Percentiles rank a stretch among this genome's conserved stretches.
Conservation (phyloP, 2,329 filamentous ascomycete species). For the Cadophora malorum region DNA sequence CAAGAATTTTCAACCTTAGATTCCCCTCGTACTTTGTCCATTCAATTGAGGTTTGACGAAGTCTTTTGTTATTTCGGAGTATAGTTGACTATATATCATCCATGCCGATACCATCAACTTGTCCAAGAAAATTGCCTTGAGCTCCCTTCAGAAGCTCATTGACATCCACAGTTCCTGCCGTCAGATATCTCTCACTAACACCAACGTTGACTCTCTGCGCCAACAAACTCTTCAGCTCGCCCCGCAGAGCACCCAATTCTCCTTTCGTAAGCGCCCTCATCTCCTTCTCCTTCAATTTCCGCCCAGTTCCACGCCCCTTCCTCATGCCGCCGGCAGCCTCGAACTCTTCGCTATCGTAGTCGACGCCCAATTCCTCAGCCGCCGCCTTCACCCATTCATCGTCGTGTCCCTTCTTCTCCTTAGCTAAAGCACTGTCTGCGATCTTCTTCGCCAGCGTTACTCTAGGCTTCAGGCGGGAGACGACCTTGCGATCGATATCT, state of each 20-base stretch:
- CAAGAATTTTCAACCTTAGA: neutral
- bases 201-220: slow-evolving; percentile 81
- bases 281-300: slow-evolving; percentile 77
- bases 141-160: slow-evolving; percentile 70
- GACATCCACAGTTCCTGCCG: slow-evolving; percentile 83
- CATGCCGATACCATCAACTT: slow-evolving; percentile 45
- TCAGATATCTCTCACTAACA: slow-evolving; percentile 86
- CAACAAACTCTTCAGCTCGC: slow-evolving; percentile 75
- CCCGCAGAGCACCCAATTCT: slow-evolving; percentile 73
- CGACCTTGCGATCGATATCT: slow-evolving; percentile 81
- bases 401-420: slow-evolving; percentile 84
- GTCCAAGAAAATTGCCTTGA: slow-evolving; percentile 56
- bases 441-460: slow-evolving; percentile 85
- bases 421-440: slow-evolving; percentile 81
- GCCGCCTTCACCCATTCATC: slow-evolving; percentile 84
- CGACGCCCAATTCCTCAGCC: slow-evolving; percentile 91
- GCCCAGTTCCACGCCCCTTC: slow-evolving; percentile 73
- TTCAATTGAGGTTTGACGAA: neutral
- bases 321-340: slow-evolving; percentile 64
- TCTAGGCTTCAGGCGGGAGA: slow-evolving; percentile 76
- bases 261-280: slow-evolving; percentile 72
- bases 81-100: slow-evolving; percentile 35
- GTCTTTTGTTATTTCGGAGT: neutral
- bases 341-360: slow-evolving; percentile 90
- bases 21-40: neutral